Conservation (phyloP, 768 basidiomycete genomes). For the Amanita rimosa region DNA sequence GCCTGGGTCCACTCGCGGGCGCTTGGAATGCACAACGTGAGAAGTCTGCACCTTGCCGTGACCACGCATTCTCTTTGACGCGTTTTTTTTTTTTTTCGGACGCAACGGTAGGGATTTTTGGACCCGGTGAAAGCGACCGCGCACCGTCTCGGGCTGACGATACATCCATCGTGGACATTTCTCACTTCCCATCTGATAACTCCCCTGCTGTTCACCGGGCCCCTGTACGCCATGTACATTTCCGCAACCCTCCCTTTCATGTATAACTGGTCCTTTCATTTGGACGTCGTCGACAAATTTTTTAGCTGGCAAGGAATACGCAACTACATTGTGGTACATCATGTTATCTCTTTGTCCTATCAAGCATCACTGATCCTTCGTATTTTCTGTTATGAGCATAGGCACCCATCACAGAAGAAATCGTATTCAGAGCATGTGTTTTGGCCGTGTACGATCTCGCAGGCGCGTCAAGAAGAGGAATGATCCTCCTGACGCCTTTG, state of each 20-base stretch:
- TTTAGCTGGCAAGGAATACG: conserved; percentile 48
- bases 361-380: not conserved
- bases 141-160: conserved; percentile 2
- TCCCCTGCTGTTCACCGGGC: conserved; percentile 68
- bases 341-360: not conserved
- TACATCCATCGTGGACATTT: conserved; percentile 1
- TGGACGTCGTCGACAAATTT: conserved; percentile 28
- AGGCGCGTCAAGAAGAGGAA: conserved; percentile 36
- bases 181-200: conserved; percentile 50
- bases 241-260: conserved; percentile 43
- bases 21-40: conserved; percentile 13
- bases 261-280: conserved; percentile 29
- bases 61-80: not conserved
- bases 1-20: conserved; percentile 26
- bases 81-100: too few species aligned
- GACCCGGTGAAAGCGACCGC: conserved; percentile 16
- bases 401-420: conserved; percentile 89
- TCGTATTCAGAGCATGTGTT: conserved; percentile 84
- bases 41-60: not conserved
- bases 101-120: conserved; percentile 9
- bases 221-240: conserved; percentile 50
- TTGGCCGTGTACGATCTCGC: conserved; percentile 64
- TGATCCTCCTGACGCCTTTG: conserved; percentile 76
- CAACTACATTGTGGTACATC: conserved; percentile 47
- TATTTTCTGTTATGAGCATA: conserved; percentile 15